Base-by-base conservation (phyloP, 169 alveolate genomes). In the Plasmodium ovale region DNA sequence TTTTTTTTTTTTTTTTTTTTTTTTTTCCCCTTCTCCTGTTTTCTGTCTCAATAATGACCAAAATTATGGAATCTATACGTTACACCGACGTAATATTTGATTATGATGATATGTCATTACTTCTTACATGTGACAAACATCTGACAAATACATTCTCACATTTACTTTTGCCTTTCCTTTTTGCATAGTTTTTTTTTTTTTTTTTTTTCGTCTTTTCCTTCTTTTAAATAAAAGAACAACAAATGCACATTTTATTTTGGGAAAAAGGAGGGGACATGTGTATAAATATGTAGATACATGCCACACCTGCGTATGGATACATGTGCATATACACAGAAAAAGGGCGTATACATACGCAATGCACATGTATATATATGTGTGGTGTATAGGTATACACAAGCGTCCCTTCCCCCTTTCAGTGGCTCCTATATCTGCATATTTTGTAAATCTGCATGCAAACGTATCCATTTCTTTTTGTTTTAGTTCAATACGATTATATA, bases 381-480 rank as follows among this genome's bases (percentile, higher is more conserved):
- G 19, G n/a, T n/a, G n/a, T n/a, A n/a, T n/a, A n/a, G n/a, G n/a
- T n/a, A n/a, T n/a, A n/a, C n/a, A n/a, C n/a, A n/a, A n/a, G n/a
- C n/a, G n/a, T n/a, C n/a, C n/a, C n/a, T n/a, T n/a, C n/a, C n/a
- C n/a, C n/a, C n/a, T n/a, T n/a, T n/a, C n/a, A n/a, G n/a, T n/a
- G n/a, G n/a, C n/a, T n/a, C n/a, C n/a, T n/a, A n/a, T n/a, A n/a
- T n/a, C n/a, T n/a, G n/a, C n/a, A n/a, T n/a, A n/a, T n/a, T 64
- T 4, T 44, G 3, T 4, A 65, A 14, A 44, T 12, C 27, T 12
- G 19, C n/a, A 7, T 29, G 33, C 16, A 27, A 16, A 19, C 39
- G 7, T 51, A 31, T 67, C 16, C 59, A 33, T 67, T 67, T 51
- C 23, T 14, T 19, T 37, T 67, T 67, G 77, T 37, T 35, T 39